Base-by-base conservation (phyloP, 345 rosid species). In the Mallotus nudiflorus region DNA sequence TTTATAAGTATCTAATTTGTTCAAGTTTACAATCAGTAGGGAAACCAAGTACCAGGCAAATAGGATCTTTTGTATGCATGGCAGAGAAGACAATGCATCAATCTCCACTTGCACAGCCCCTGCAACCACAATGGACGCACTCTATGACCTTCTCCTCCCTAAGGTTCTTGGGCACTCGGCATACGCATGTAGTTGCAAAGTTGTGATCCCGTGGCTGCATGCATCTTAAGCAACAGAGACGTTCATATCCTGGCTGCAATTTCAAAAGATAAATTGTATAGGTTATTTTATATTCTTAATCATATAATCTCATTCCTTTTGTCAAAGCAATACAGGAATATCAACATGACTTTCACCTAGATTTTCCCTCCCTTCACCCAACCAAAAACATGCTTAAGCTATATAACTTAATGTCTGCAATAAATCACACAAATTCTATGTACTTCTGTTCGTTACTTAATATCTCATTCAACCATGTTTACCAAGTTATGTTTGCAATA, bases 151-250 rank as follows among this genome's bases (percentile, higher is more conserved):
- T 82, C 90, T 93, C 97, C 83, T 93, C 96, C 78, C 94, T 84
- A 70, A 89, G 70, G 82, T 91, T 75, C 77, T 85, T 88, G 8
- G 94, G 96, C 56, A 93, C 96, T 66, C 94, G 84, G 46, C 97
- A 88, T 19, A 93, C 90, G n/a, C 98, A 93, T 0, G 97, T 88
- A 6, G 96, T 87, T 55, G 88, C 89, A 3, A 89, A 93, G 87
- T 89, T 91, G 85, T 89, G 98, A 79, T 93, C 96, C 22, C 89
- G 76, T 2, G 93, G 96, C 78, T 91, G 98, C 64, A 91, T 93
- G 83, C 94, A 91, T 15, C 87, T 83, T 67, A 91, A 77, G 85
- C 98, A 89, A 73, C 97, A 91, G 12, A 93, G 77, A 4, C 91
- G 89, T 62, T 91, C 98, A 59, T 91, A 91, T 18, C 94, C 96